Conservation (phyloP, 2,329 filamentous ascomycete genomes). For the Aspergillus pseudoviridinutans region DNA sequence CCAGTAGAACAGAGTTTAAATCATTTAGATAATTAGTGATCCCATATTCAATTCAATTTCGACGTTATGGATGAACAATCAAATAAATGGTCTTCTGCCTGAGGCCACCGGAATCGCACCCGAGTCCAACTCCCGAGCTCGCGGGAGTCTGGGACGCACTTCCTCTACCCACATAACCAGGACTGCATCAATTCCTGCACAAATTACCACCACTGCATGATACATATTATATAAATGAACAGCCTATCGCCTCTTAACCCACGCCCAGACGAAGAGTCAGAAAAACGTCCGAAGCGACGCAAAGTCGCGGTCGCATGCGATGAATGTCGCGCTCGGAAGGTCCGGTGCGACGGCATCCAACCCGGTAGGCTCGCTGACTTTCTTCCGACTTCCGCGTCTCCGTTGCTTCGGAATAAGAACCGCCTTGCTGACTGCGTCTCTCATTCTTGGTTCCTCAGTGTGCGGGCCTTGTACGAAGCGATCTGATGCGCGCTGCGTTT, state of each 20-base stretch:
- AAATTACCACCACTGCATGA: not conserved
- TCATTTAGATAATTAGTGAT: not conserved
- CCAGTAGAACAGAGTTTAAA: not conserved
- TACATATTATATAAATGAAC: constrained; percentile 1
- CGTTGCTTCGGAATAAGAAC: not conserved
- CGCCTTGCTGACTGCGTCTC: constrained; percentile 1
- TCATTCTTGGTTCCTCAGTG: constrained; percentile 9
- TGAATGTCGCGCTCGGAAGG: constrained; percentile 15
- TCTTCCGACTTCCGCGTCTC: not conserved
- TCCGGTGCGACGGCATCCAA: constrained; percentile 18
- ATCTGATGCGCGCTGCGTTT: constrained; percentile 20
- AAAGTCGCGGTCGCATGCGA: constrained; percentile 18
- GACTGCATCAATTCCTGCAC: not conserved
- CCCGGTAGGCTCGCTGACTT: constrained; percentile 6
- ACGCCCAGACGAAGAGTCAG: not conserved
- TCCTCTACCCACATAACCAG: not conserved
- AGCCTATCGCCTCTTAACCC: not conserved
- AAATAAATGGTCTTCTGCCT: not conserved
- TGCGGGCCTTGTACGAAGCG: constrained; percentile 28
- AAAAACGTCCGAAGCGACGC: constrained; percentile 10
- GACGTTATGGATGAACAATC: not conserved
- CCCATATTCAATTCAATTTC: not conserved
- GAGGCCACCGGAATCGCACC: not conserved
- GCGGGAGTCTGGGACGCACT: not conserved
- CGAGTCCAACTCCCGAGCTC: not conserved